Evolutionary conservation across 202 grass and related monocot species (phyloP).

Genomic region (Alloteropsis angusta): DNA sequence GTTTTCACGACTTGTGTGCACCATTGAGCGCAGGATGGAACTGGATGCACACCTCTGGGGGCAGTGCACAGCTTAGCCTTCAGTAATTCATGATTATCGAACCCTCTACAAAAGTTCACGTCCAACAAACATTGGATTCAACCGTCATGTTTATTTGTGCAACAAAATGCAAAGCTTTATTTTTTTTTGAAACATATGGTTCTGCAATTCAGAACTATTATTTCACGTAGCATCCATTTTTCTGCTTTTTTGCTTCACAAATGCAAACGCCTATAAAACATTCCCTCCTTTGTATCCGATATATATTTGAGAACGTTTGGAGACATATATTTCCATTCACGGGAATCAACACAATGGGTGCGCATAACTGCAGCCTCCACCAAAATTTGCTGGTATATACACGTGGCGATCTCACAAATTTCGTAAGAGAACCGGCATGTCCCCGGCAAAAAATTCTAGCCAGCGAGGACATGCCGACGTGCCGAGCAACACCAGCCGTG

Average conservation of each 20-base stretch:
- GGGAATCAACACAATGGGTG: neutral
- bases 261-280: neutral
- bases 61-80: neutral
- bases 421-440: neutral
- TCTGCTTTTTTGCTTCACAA: neutral
- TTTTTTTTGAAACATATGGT: neutral
- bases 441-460: neutral
- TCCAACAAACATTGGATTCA: neutral
- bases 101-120: neutral
- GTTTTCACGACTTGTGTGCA: too few relatives aligned
- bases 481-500: slow-evolving; percentile 4
- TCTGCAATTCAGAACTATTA: neutral
- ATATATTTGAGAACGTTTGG: neutral
- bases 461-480: neutral
- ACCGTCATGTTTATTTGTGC: neutral
- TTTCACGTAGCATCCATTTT: neutral
- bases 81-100: neutral
- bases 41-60: too few relatives aligned
- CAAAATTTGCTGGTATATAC: neutral
- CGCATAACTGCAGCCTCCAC: neutral
- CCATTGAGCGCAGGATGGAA: too few relatives aligned
- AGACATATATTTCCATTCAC: neutral
- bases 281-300: neutral
- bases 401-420: neutral
- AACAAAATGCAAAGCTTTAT: neutral